A percentile compares a stretch with the other conserved stretches of the same genome.
These are phyloP conservation scores for Tetrapisispora fleetii DNA, from an alignment of 805 yeast species.

Conservation along the genomic window DNA sequence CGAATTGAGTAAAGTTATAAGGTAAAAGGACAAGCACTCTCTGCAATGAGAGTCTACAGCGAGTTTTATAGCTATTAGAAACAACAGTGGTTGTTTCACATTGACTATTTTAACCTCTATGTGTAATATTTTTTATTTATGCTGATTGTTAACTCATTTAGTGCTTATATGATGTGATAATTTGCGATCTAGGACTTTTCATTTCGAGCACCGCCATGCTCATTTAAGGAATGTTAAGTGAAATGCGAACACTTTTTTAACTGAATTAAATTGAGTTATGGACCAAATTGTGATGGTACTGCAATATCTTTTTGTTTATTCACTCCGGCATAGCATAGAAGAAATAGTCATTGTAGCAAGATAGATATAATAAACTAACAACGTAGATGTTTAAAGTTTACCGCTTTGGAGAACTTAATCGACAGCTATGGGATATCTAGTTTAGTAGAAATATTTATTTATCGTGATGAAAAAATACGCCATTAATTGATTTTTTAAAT, in stretches of 20 bases:
- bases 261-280: slow-evolving; percentile 14
- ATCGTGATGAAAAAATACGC: slow-evolving; percentile 33
- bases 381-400: slow-evolving; percentile 4
- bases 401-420: too few relatives aligned
- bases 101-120: slow-evolving; percentile 1
- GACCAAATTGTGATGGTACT: too few relatives aligned
- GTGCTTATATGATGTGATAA: slow-evolving; percentile 39
- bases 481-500: slow-evolving; percentile 21
- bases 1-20: too few relatives aligned
- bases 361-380: slow-evolving; percentile 4
- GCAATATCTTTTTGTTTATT: too few relatives aligned
- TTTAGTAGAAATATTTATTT: neutral
- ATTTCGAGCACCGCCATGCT: slow-evolving; percentile 41
- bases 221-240: slow-evolving; percentile 30
- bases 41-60: neutral
- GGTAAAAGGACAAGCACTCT: too few relatives aligned
- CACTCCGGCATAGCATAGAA: neutral
- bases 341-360: neutral
- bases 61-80: neutral
- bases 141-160: too few relatives aligned
- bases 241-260: slow-evolving; percentile 29
- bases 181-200: slow-evolving; percentile 41
- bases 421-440: neutral
- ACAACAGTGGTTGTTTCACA: slow-evolving; percentile 3
- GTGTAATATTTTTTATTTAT: neutral